Base-by-base conservation (phyloP, 129 eudicot species). In the Gnaphalium uliginosum region DNA sequence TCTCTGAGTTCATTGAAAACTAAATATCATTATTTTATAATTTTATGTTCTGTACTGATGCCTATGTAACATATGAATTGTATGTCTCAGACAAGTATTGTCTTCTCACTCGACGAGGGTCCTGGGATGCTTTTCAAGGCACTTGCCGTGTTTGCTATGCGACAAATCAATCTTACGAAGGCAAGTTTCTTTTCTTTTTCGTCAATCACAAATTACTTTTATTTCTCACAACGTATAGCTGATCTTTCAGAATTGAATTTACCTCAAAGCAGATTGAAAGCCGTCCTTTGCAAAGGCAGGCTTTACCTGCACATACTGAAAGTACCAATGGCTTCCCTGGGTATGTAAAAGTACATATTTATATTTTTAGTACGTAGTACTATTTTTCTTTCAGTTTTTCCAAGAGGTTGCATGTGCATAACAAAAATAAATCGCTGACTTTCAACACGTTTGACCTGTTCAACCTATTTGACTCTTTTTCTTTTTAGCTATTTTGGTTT, bases 101-200 rank as follows among this genome's bases (percentile, higher is more conserved):
- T 94, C 51, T 90, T 94, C 76, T 90, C 98, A 35, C 90, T 94
- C 17, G 98, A 90, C 75, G 97, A 94, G 81, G 98, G 97, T 72
- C 97, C 98, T 32, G 97, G 98, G 74, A 81, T 87, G 87, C 96
- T 94, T 80, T 94, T 94, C 77, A 94, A 94, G 86, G 98, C 96
- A 76, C 87, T 94, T 73, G 98, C 97, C 15, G 97, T 90, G 72
- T 94, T 94, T 85, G 96, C 98, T 29, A 85, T 90, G 96, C 85
- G 98, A 83, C 86, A 79, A 68, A 84, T 94, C 54, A 94, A 94
- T 84, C 94, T 94, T 72, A 91, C 97, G 0, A 94, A 94, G 96
- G 97, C 86, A 33, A 27, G 66, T 35, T 59, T 0, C 25, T 30
- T 56, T 1, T 62, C 22, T 24, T 17, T 27, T 29, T 54, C 5